Percentiles rank a stretch among this genome's conserved stretches.
Conservation (phyloP, 768 basidiomycete genomes). For the Porpolomopsis calyptriformis region DNA sequence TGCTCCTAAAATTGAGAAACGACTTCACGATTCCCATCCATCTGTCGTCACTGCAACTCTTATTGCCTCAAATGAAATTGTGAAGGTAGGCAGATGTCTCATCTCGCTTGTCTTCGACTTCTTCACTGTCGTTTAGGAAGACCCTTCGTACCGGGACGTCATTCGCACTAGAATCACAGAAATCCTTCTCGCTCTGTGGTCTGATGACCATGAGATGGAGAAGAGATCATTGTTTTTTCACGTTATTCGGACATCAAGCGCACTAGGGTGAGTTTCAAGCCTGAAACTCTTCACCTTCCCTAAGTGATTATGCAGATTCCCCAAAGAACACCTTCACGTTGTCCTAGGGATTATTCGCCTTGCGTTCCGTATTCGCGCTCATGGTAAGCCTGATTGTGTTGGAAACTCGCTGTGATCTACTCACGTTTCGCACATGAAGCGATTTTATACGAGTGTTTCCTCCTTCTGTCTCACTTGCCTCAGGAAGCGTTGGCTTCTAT, state of each 20-base stretch:
- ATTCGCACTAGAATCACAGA: constrained; percentile 11
- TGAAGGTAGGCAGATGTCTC: constrained; percentile 14
- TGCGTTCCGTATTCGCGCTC: constrained; percentile 14
- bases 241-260: constrained; percentile 18
- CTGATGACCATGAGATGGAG: constrained; percentile 7
- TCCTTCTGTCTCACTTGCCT: constrained; percentile 21
- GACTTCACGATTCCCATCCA: constrained; percentile 34
- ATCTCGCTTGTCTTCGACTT: not conserved
- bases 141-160: constrained; percentile 5
- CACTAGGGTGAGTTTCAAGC: constrained; percentile 20
- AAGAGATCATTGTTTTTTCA: constrained; percentile 13
- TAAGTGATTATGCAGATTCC: constrained; percentile 2
- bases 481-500: constrained; percentile 19
- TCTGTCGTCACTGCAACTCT: constrained; percentile 39
- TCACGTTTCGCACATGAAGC: constrained; percentile 10
- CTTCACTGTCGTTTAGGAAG: constrained; percentile 1
- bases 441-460: constrained; percentile 29
- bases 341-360: constrained; percentile 19
- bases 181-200: constrained; percentile 12
- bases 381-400: constrained; percentile 13
- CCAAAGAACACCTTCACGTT: constrained; percentile 13
- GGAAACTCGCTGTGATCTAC: constrained; percentile 7
- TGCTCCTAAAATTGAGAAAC: constrained; percentile 26
- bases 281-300: constrained; percentile 12
- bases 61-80: constrained; percentile 19